phyloP scores from a whole-genome alignment of 495 filamentous ascomycete genomes.

The Astrothelium macrocarpum region DNA sequence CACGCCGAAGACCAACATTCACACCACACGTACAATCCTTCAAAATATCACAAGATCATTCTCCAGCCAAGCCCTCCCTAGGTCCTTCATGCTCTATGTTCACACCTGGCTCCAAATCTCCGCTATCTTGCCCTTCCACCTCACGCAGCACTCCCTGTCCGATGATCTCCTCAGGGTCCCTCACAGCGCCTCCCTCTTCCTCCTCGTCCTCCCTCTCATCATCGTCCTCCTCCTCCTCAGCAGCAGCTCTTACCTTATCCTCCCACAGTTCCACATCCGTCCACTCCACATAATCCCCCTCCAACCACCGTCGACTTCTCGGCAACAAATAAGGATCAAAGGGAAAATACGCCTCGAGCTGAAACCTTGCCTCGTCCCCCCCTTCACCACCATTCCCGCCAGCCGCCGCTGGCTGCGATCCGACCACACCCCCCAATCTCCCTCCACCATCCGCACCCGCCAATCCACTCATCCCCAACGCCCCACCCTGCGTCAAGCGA shows the following conservation, averaged over 20 bases:
- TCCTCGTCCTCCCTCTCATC: conserved; percentile 36
- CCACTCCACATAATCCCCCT: conserved; percentile 80
- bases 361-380: conserved; percentile 56
- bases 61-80: too few relatives aligned
- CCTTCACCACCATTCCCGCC: background rate
- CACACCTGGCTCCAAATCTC: too few relatives aligned
- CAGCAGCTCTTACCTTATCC: conserved; percentile 34
- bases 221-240: conserved; percentile 43
- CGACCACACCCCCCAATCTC: conserved; percentile 51
- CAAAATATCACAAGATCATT: too few relatives aligned
- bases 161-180: too few relatives aligned
- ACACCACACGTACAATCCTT: too few relatives aligned
- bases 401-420: conserved; percentile 34
- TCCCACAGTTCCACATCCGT: conserved; percentile 46
- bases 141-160: too few relatives aligned
- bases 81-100: too few relatives aligned
- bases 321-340: conserved; percentile 94
- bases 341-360: conserved; percentile 89
- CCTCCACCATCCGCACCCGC: background rate
- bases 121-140: too few relatives aligned
- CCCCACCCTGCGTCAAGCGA: conserved; percentile 46
- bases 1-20: too few relatives aligned
- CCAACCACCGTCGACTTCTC: conserved; percentile 73
- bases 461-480: conserved; percentile 12
- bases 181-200: too few relatives aligned